Conservation (phyloP, 106 monocot species). For the Acorus calamus region DNA sequence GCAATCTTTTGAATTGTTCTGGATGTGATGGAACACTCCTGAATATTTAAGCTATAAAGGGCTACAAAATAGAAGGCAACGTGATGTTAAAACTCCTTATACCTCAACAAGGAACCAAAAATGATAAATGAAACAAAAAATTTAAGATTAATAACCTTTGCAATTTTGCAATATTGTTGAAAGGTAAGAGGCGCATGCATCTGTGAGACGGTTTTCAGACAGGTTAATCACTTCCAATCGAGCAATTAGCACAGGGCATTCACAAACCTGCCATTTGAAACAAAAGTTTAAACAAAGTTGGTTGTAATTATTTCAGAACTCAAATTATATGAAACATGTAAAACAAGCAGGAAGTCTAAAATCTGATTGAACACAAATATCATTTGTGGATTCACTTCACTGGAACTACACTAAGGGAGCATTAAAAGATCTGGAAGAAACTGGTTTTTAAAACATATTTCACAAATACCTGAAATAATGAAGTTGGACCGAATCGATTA, state of each 20-base stretch:
- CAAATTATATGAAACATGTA: no score
- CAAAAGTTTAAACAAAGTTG: neutral
- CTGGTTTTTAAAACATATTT: no score
- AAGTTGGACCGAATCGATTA: constrained; percentile 86
- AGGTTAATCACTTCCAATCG: constrained; percentile 93
- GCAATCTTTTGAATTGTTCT: constrained; percentile 86
- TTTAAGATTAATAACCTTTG: constrained; percentile 41
- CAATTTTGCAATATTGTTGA: constrained; percentile 70
- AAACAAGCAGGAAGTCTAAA: no score
- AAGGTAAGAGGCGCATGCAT: constrained; percentile 84
- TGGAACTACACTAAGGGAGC: no score
- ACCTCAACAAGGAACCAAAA: no score
- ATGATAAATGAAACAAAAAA: constrained; percentile 2
- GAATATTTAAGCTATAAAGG: constrained; percentile 89
- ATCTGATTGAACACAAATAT: no score
- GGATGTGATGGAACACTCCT: constrained; percentile 82
- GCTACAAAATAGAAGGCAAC: constrained; percentile 29
- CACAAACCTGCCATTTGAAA: constrained; percentile 62
- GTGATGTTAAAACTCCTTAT: no score
- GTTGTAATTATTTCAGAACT: no score
- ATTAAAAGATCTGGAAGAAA: no score
- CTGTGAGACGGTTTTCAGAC: constrained; percentile 87
- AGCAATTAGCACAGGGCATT: constrained; percentile 60
- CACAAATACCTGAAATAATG: constrained; percentile 77
- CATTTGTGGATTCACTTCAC: no score